Base-by-base conservation (phyloP, 2,329 filamentous ascomycete species). In the Ceratocystis destructans region DNA sequence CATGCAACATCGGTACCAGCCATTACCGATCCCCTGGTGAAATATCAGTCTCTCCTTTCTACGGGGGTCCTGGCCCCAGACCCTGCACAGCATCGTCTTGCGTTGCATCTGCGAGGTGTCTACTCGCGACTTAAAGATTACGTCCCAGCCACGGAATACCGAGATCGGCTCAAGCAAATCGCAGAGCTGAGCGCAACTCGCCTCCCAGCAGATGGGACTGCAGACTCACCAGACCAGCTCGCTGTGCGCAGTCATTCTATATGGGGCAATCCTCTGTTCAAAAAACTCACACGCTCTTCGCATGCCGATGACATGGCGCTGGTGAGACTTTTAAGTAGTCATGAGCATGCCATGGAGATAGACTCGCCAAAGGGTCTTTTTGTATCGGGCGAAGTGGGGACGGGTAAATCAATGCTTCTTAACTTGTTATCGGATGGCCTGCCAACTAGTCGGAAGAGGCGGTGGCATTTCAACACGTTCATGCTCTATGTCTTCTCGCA, bases 381-480 rank as follows among this genome's bases (percentile, higher is more conserved):
- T 72, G 79, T 94, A 0, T 89, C 90, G 31, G 89, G 89, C 5
- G 88, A 91, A 72, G 89, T 94, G 1, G 89, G 89, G 10, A 90
- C 87, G 0, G 89, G 89, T 15, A 94, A 94, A 73, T 88, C 85
- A 4, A 91, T 94, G 87, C 80, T 94, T n/a, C 80, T 92, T 15
- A 89, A 93, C 71, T 77, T 94, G 0, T 83, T 94, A n/a, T 87
- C 88, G 15, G 86, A 90, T 64, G 87, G 87, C 63, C 76, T 94
- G 3, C 89, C 89, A 1, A 90, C 84, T 17, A 77, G 80, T 57
- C 86, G 85, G 71, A 93, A 93, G 77, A 79, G 82, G 70, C 79
- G 88, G 68, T 91, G 87, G 85, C 89, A 93, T 72, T 94, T 91
- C 75, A 90, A 90, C 73, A 90, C 87, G 0, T 94, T 94, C 71